Base-by-base conservation (phyloP, 768 basidiomycete genomes). In the Mycena vulgaris region DNA sequence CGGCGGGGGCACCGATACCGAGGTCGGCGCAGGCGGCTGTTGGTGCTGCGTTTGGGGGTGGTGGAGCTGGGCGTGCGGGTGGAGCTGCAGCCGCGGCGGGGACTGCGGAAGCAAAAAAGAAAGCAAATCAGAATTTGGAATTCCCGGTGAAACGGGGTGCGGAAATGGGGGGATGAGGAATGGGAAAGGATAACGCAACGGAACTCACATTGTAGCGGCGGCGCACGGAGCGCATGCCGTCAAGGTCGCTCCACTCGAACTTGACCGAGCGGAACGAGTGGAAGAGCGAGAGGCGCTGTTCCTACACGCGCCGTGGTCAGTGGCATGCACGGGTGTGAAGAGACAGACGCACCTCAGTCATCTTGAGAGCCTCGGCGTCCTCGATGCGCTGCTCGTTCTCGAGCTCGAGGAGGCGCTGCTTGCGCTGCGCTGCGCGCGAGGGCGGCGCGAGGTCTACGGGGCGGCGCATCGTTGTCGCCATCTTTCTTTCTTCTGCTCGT, bases 361-460 rank as follows among this genome's bases (percentile, higher is more conserved):
- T 84, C 74, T 85, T 85, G 48, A 90, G 80, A 0, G 88, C 89
- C 45, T 89, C 88, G 17, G 83, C 82, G 25, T 90, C 89, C 77
- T 89, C 89, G 30, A 80, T 72, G 3, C 82, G 84, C 69, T 88
- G 85, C 75, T 90, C 89, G 30, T 83, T 80, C 76, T 90, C 89
- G 37, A 85, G 82, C 62, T 88, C 86, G 40, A 82, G 77, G 23
- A 89, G 81, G 9, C 80, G 80, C 55, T 84, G 82, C 75, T 83
- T 86, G 40, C 89, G 84, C 57, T 85, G 80, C 59, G 83, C 86
- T 27, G 86, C 82, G 64, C 89, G 83, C 45, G 80, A 80, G 49
- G 39, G 16, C 6, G 21, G 69, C 64, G 35, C 76, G 57, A 33
- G 73, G 69, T 71, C 69, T 65, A 53, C 66, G 17, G 70, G 72